Conservation (phyloP, 805 yeast genomes). For the Candida orba region DNA sequence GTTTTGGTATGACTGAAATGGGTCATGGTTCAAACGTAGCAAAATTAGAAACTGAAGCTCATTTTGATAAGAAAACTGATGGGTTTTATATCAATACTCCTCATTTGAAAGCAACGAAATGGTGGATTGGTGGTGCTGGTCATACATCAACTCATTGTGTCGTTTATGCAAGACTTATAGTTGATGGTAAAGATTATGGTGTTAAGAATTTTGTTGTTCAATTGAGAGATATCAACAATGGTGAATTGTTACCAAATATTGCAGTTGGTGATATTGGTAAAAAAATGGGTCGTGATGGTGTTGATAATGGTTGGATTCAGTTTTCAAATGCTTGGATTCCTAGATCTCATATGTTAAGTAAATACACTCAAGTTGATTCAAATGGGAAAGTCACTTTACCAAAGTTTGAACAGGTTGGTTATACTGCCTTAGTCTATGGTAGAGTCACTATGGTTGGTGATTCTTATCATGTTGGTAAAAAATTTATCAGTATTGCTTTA, state of each 20-base stretch:
- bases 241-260: slow-evolving; percentile 66
- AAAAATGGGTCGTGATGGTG: slow-evolving; percentile 94
- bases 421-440: slow-evolving; percentile 82
- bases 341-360: slow-evolving; percentile 72
- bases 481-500: slow-evolving; percentile 75
- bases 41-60: slow-evolving; percentile 83
- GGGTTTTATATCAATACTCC: slow-evolving; percentile 79
- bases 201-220: slow-evolving; percentile 96
- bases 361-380: slow-evolving; percentile 61
- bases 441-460: slow-evolving; percentile 87
- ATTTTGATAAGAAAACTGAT: slow-evolving; percentile 57
- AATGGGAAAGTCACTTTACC: slow-evolving; percentile 64
- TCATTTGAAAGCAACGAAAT: slow-evolving; percentile 85
- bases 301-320: slow-evolving; percentile 96
- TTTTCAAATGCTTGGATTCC: slow-evolving; percentile 80
- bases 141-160: slow-evolving; percentile 85
- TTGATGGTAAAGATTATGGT: slow-evolving; percentile 80
- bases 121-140: slow-evolving; percentile 99
- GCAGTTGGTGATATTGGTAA: slow-evolving; percentile 88
- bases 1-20: slow-evolving; percentile 89
- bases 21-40: slow-evolving; percentile 94
- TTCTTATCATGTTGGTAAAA: slow-evolving; percentile 70
- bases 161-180: slow-evolving; percentile 76
- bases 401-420: slow-evolving; percentile 80
- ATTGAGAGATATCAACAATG: slow-evolving; percentile 66